phyloP scores from a whole-genome alignment of 1,284 basidiomycete species.

The Rugosomyces carneus region DNA sequence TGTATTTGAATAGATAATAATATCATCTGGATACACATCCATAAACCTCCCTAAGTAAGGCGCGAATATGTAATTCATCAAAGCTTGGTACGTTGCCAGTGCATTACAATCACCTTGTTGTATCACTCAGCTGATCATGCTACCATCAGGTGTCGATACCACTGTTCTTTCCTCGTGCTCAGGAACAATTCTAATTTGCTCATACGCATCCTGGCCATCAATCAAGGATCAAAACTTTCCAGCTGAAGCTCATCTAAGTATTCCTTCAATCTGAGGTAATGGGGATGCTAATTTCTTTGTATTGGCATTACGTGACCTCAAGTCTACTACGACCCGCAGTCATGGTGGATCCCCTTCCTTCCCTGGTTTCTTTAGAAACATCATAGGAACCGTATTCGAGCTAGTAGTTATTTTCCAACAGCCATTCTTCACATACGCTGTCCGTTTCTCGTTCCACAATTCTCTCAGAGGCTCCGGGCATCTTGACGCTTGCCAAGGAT shows the following conservation, averaged over 20 bases:
- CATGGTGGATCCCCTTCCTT: conserved; percentile 3
- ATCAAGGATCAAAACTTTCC: conserved; percentile 16
- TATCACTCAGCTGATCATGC: conserved; percentile 23
- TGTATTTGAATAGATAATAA: conserved; percentile 28
- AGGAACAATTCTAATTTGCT: conserved; percentile 28
- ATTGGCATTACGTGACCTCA: conserved; percentile 16
- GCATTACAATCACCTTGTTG: background rate
- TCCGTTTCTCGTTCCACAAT: conserved; percentile 22
- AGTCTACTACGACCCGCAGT: conserved; percentile 15
- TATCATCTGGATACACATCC: conserved; percentile 27
- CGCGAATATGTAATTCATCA: conserved; percentile 25
- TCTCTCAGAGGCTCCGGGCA: conserved; percentile 24
- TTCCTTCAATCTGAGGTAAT: background rate
- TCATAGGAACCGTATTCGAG: conserved; percentile 29
- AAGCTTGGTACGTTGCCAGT: conserved; percentile 2
- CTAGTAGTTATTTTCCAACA: conserved; percentile 23
- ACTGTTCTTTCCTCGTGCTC: conserved; percentile 23
- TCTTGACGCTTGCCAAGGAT: conserved; percentile 21
- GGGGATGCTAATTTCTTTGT: background rate
- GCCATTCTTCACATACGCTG: conserved; percentile 20
- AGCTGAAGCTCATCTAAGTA: conserved; percentile 9
- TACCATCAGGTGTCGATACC: conserved; percentile 27
- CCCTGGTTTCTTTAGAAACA: conserved; percentile 15
- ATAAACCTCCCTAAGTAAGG: conserved; percentile 20
- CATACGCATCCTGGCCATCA: conserved; percentile 23